phyloP scores from a whole-genome alignment of 345 rosid genomes.

The Pugionium cornutum region DNA sequence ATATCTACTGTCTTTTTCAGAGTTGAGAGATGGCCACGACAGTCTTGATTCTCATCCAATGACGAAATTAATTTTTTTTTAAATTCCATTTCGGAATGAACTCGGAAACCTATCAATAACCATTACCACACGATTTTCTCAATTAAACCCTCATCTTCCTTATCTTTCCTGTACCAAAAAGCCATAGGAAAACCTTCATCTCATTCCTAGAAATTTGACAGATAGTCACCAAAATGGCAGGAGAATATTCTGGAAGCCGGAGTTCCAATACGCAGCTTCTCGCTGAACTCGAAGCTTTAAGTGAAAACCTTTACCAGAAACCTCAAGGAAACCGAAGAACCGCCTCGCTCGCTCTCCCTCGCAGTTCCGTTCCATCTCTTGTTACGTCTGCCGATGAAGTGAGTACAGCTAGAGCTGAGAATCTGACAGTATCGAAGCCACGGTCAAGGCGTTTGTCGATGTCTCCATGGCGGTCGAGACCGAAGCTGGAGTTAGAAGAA shows the following conservation, averaged over 20 bases:
- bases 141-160: slow-evolving; percentile 24
- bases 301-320: slow-evolving; percentile 78
- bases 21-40: slow-evolving; percentile 34
- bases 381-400: slow-evolving; percentile 47
- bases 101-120: slow-evolving; percentile 27
- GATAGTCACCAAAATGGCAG: slow-evolving; percentile 42
- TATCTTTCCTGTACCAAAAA: slow-evolving; percentile 18
- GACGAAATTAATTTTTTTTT: not conserved
- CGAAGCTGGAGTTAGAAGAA: slow-evolving; percentile 61
- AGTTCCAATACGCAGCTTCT: slow-evolving; percentile 70
- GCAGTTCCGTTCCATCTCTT: slow-evolving; percentile 55
- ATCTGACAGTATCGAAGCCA: slow-evolving; percentile 35
- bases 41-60: slow-evolving; percentile 34
- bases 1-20: slow-evolving; percentile 14
- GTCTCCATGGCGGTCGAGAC: slow-evolving; percentile 88
- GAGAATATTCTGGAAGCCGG: slow-evolving; percentile 51
- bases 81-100: not conserved
- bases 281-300: slow-evolving; percentile 80
- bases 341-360: slow-evolving; percentile 79
- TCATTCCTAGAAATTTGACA: not conserved
- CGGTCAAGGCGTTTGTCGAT: slow-evolving; percentile 75
- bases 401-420: slow-evolving; percentile 33
- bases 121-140: slow-evolving; percentile 34
- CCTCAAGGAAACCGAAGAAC: slow-evolving; percentile 69
- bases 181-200: not conserved